These are phyloP conservation scores for Penicillium herquei DNA, from an alignment of 495 filamentous ascomycete genomes.

Conservation along the genomic window DNA sequence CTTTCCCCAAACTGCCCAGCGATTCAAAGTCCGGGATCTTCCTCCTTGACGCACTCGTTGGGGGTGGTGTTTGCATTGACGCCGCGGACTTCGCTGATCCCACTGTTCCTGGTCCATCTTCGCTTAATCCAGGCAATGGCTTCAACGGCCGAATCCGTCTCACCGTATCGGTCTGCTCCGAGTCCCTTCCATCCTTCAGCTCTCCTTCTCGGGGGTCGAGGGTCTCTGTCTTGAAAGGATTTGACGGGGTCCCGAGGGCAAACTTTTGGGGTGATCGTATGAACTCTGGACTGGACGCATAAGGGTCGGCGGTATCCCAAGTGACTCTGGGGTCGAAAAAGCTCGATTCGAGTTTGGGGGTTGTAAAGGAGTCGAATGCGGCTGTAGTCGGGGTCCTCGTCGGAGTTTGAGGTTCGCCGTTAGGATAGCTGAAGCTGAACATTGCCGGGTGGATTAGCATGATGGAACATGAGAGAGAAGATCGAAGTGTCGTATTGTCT, in stretches of 20 bases:
- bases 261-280: constrained; percentile 50
- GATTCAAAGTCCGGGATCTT: constrained; percentile 40
- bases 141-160: constrained; percentile 40
- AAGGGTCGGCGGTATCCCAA: constrained; percentile 53
- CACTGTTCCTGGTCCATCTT: constrained; percentile 37
- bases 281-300: constrained; percentile 54
- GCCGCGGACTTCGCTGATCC: constrained; percentile 49
- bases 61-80: constrained; percentile 67
- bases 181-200: constrained; percentile 41
- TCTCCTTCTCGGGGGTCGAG: not conserved
- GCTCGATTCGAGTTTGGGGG: constrained; percentile 59
- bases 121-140: constrained; percentile 33
- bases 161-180: constrained; percentile 41
- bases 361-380: constrained; percentile 64
- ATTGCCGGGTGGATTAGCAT: constrained; percentile 40
- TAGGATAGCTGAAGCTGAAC: constrained; percentile 72
- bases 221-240: constrained; percentile 38
- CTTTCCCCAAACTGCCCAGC: constrained; percentile 22
- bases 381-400: constrained; percentile 69
- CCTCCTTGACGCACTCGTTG: constrained; percentile 56
- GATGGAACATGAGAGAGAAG: constrained; percentile 16
- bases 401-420: constrained; percentile 75
- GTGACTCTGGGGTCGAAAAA: constrained; percentile 52
- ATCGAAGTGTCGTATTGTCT: not conserved
- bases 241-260: constrained; percentile 32